Evolutionary conservation across 2,329 filamentous ascomycete species (phyloP).

Genomic region (Plectosphaerella sp.): DNA sequence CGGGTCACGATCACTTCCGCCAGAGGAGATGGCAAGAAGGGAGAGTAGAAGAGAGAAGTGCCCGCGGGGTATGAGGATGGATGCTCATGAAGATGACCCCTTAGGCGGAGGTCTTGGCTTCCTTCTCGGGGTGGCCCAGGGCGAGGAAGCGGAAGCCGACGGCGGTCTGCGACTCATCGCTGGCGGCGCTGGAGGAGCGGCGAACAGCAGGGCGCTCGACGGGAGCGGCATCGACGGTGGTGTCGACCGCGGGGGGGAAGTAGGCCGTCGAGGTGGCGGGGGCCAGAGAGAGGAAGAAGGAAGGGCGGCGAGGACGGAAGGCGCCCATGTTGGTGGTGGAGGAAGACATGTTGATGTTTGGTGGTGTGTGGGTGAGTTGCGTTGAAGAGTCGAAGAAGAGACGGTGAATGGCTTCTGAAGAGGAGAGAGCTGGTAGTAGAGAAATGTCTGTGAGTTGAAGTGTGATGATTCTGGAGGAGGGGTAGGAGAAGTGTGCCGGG

Average conservation of each 20-base stretch:
- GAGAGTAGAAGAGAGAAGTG: too few relatives aligned
- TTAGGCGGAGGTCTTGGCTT: not conserved
- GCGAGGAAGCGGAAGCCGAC: slow-evolving; percentile 50
- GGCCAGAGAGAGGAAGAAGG: slow-evolving; percentile 51
- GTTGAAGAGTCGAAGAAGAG: not conserved
- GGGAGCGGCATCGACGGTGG: slow-evolving; percentile 16
- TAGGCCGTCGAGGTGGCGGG: slow-evolving; percentile 54
- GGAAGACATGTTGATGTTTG: slow-evolving; percentile 8
- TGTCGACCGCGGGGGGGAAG: slow-evolving; percentile 6
- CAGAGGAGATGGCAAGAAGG: too few relatives aligned
- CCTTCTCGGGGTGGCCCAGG: slow-evolving; percentile 34
- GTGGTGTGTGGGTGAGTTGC: not conserved
- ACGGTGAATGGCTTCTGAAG: not conserved
- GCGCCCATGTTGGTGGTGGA: not conserved
- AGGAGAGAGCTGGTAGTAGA: not conserved
- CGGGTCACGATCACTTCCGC: too few relatives aligned
- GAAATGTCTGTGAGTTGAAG: not conserved
- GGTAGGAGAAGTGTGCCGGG: not conserved
- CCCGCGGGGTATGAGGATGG: too few relatives aligned
- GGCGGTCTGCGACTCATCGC: slow-evolving; percentile 30
- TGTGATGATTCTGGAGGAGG: not conserved
- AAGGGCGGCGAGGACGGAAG: slow-evolving; percentile 3
- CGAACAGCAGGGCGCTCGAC: slow-evolving; percentile 26
- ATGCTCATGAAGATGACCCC: not conserved
- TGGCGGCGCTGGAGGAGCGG: slow-evolving; percentile 53